These are phyloP conservation scores for Melanogaster broomeanus DNA, from an alignment of 768 basidiomycete genomes.

Conservation along the genomic window DNA sequence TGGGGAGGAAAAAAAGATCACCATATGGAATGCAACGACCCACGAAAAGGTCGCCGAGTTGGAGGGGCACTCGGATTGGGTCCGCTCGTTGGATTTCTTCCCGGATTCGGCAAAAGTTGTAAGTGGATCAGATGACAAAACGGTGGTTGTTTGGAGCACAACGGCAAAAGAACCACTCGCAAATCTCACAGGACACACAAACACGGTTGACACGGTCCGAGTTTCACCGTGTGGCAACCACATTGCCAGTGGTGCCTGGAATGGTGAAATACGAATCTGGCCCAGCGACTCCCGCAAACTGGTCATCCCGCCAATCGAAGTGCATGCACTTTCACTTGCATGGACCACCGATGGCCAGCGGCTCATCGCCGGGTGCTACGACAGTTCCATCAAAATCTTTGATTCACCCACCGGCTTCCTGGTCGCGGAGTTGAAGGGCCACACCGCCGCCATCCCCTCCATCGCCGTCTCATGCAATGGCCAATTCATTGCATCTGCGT, in stretches of 20 bases:
- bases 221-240: no score
- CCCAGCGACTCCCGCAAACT: not conserved
- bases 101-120: no score
- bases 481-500: no score
- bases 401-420: conserved; percentile 3
- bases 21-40: no score
- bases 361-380: conserved; percentile 18
- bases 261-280: conserved; percentile 15
- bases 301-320: conserved; percentile 1
- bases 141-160: no score
- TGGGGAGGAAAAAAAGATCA: no score
- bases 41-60: no score
- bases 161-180: no score
- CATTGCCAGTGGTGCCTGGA: not conserved
- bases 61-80: no score
- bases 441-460: conserved; percentile 5
- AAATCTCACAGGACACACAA: no score
- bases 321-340: conserved; percentile 10
- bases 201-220: not conserved
- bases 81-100: no score
- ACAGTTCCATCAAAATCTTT: conserved; percentile 13
- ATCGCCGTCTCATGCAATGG: conserved; percentile 12
- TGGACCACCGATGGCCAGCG: conserved; percentile 17
- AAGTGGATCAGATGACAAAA: no score
- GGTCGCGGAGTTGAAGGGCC: conserved; percentile 4